Evolutionary conservation across 805 yeast species (phyloP).

Genomic region (Scheffersomyces lignosus): DNA sequence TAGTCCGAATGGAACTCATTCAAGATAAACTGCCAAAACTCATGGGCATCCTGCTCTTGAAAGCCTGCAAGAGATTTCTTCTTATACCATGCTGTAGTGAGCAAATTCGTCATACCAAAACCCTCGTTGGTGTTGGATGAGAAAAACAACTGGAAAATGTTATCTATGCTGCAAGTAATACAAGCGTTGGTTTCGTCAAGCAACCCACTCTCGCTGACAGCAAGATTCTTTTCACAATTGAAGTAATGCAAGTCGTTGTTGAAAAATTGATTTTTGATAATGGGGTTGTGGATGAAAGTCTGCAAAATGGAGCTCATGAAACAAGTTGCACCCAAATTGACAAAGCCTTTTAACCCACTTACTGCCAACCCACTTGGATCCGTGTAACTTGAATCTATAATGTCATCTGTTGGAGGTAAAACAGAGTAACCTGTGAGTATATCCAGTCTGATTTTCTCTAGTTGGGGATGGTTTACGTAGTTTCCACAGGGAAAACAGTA

Average conservation of each 20-base stretch:
- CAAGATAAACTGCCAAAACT: constrained; percentile 88
- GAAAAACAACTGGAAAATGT: constrained; percentile 72
- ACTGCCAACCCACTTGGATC: constrained; percentile 55
- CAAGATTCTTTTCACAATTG: constrained; percentile 44
- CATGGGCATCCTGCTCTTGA: constrained; percentile 98
- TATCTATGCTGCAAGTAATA: constrained; percentile 82
- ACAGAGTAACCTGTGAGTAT: constrained; percentile 8
- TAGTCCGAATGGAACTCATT: constrained; percentile 73
- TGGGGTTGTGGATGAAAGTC: constrained; percentile 86
- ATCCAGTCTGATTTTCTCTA: constrained; percentile 51
- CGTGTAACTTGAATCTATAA: constrained; percentile 12
- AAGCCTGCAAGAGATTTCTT: constrained; percentile 89
- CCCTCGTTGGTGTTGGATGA: constrained; percentile 63
- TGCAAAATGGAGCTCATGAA: constrained; percentile 94
- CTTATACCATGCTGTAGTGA: constrained; percentile 86
- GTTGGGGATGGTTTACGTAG: constrained; percentile 59
- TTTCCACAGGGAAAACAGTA: constrained; percentile 80
- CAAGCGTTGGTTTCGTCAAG: constrained; percentile 49
- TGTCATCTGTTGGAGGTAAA: neutral
- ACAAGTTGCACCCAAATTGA: constrained; percentile 96
- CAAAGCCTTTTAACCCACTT: constrained; percentile 83
- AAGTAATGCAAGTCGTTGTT: constrained; percentile 63
- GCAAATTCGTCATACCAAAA: constrained; percentile 75
- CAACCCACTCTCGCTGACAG: constrained; percentile 14
- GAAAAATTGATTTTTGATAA: constrained; percentile 74